phyloP scores from a whole-genome alignment of 169 alveolate genomes.

The Eimeria acervulina region DNA sequence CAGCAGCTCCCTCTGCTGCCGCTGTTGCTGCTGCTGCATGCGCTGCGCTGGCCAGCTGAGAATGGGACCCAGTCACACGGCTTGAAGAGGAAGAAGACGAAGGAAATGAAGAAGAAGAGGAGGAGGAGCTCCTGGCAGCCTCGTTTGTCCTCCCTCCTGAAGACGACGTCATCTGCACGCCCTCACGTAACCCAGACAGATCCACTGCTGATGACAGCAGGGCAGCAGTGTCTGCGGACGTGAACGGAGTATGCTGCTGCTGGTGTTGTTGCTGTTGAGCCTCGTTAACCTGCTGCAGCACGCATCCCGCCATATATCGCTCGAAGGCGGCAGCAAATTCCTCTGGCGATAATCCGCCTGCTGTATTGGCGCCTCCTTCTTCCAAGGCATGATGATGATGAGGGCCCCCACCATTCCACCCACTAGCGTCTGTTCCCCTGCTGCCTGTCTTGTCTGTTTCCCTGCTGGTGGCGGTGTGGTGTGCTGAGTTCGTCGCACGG shows the following conservation, averaged over 20 bases:
- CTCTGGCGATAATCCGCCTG: not conserved
- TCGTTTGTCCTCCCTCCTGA: not conserved
- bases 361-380: not conserved
- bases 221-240: slow-evolving; percentile 61
- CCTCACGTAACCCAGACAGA: slow-evolving; percentile 56
- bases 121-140: not conserved
- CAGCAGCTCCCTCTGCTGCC: not conserved
- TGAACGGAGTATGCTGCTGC: slow-evolving; percentile 11
- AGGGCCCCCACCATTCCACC: not conserved
- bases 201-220: slow-evolving; percentile 61
- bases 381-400: not conserved
- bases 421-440: not conserved
- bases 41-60: not conserved
- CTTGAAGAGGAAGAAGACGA: not conserved
- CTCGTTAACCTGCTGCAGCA: not conserved
- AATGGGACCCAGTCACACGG: not conserved
- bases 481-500: not conserved
- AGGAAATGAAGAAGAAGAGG: not conserved
- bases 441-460: not conserved
- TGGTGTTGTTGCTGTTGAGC: slow-evolving; percentile 30
- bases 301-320: not conserved
- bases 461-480: not conserved
- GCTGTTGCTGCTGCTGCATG: slow-evolving; percentile 39
- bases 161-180: not conserved
- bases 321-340: slow-evolving; percentile 57